phyloP scores from a whole-genome alignment of 257 asterid species.

The Solanum ossicruentum region DNA sequence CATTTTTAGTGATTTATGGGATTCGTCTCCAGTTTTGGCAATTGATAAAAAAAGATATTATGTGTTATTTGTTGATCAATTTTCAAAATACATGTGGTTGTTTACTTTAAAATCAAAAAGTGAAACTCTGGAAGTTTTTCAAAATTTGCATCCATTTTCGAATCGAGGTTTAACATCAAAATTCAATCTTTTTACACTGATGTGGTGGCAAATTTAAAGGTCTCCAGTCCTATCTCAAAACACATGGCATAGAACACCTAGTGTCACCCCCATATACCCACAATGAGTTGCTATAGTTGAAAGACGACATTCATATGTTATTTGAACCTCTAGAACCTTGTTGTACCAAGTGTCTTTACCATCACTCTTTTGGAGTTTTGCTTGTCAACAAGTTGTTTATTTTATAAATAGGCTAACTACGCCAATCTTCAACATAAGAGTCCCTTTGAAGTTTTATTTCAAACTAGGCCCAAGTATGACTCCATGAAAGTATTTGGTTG shows the following conservation, averaged over 20 bases:
- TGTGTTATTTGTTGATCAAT: neutral
- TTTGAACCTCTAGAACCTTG: neutral
- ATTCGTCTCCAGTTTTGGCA: neutral
- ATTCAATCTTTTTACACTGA: neutral
- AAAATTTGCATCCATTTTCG: neutral
- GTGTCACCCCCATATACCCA: neutral
- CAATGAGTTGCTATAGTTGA: neutral
- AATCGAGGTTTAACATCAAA: neutral
- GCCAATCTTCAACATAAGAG: neutral
- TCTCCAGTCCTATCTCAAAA: too few relatives aligned
- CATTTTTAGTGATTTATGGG: neutral
- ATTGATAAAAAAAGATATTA: neutral
- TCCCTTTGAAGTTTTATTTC: neutral
- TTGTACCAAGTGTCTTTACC: neutral
- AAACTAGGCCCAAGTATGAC: neutral
- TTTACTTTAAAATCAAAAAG: neutral
- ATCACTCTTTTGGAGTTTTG: neutral
- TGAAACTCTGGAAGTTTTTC: neutral
- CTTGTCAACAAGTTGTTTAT: neutral
- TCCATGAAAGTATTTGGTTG: neutral
- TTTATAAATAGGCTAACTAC: neutral
- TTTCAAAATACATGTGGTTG: neutral
- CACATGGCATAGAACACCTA: neutral
- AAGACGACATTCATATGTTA: neutral
- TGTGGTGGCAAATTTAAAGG: too few relatives aligned